These are phyloP conservation scores for Pittosporum tobira DNA, from an alignment of 129 eudicot genomes.

Conservation along the genomic window DNA sequence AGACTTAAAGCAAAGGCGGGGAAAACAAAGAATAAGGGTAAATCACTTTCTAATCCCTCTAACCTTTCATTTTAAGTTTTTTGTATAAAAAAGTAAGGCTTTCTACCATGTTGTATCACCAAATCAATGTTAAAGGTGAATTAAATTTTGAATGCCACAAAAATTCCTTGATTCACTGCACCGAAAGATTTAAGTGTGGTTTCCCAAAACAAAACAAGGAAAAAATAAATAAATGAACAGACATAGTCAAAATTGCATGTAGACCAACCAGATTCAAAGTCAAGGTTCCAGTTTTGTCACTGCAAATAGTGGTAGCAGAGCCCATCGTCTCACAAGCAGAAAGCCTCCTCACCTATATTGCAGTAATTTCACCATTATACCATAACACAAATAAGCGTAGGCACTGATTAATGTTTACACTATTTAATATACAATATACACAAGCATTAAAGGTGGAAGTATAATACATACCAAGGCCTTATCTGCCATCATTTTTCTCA, in stretches of 20 bases:
- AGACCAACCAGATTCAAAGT: conserved; percentile 37
- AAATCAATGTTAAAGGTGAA: not conserved
- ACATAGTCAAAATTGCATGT: conserved; percentile 10
- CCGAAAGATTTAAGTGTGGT: not conserved
- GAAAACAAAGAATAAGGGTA: not conserved
- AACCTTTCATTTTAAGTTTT: too few species aligned
- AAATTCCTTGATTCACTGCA: not conserved
- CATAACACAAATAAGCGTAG: not conserved
- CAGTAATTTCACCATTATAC: not conserved
- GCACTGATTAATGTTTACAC: not conserved
- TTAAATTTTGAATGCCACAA: not conserved
- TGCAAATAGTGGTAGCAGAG: conserved; percentile 15
- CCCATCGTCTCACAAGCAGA: conserved; percentile 18
- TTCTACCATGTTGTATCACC: not conserved
- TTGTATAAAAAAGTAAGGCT: too few species aligned
- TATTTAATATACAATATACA: not conserved
- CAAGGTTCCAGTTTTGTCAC: conserved; percentile 13
- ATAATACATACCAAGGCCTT: conserved; percentile 72
- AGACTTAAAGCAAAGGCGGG: too few species aligned
- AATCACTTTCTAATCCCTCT: not conserved
- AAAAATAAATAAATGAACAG: not conserved
- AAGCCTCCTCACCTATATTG: conserved; percentile 10
- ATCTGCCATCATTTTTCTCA: conserved; percentile 94
- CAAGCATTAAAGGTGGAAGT: not conserved
- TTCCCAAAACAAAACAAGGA: not conserved